Percentiles rank a stretch among this genome's conserved stretches.
Evolutionary conservation across 2,329 filamentous ascomycete genomes (phyloP).

Genomic region (Scedosporium dehoogii): DNA sequence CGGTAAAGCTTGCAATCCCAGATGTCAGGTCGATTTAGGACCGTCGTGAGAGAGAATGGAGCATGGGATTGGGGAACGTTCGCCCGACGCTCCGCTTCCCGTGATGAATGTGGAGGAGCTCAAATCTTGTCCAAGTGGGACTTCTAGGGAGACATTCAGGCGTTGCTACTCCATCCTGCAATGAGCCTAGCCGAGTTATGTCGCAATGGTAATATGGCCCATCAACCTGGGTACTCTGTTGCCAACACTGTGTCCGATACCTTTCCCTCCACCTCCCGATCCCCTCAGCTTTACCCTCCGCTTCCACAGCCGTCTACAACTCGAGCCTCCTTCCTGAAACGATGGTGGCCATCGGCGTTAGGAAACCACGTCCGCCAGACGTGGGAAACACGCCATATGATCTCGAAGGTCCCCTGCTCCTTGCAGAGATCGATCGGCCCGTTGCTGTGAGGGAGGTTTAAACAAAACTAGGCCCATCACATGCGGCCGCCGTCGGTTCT

Average conservation of each 20-base stretch:
- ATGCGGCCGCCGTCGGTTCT: background rate
- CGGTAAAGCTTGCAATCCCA: no score
- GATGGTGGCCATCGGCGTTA: no score
- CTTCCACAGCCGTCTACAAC: background rate
- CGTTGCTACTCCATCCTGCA: background rate
- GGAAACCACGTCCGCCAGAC: no score
- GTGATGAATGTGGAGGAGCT: background rate
- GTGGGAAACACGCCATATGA: background rate
- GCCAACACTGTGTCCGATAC: background rate
- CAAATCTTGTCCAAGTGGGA: constrained; percentile 1
- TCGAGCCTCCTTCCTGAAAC: no score
- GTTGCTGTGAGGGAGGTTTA: background rate
- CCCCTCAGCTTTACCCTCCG: background rate
- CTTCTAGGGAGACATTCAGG: background rate
- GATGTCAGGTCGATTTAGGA: no score
- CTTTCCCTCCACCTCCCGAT: background rate
- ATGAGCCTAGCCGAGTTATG: background rate
- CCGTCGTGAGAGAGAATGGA: background rate
- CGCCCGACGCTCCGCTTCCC: background rate
- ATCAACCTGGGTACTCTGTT: background rate
- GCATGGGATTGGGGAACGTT: background rate
- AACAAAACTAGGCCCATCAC: background rate
- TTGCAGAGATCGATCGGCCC: constrained; percentile 4
- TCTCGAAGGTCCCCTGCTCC: background rate
- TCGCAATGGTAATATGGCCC: background rate